Evolutionary conservation across 1,284 basidiomycete species (phyloP).

Genomic region (Apiotrichum gamsii): DNA sequence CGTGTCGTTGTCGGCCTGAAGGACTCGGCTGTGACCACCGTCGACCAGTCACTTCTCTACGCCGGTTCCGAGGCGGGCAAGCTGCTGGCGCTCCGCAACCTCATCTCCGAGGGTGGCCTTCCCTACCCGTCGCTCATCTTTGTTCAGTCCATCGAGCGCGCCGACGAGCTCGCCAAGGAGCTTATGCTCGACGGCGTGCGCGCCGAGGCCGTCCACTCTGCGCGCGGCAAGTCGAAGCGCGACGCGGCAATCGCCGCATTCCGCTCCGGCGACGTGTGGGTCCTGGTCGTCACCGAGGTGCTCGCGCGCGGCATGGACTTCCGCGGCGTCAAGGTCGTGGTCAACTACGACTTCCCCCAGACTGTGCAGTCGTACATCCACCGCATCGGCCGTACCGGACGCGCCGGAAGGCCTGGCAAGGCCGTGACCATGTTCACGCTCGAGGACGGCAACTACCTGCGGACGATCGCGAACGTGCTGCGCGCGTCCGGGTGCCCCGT

Average conservation of each 20-base stretch:
- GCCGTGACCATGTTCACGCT: constrained; percentile 95
- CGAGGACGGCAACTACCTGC: constrained; percentile 84
- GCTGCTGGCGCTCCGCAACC: constrained; percentile 70
- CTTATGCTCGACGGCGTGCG: constrained; percentile 77
- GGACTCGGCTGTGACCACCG: constrained; percentile 73
- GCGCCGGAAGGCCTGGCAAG: constrained; percentile 82
- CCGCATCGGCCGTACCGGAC: constrained; percentile 89
- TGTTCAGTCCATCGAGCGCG: constrained; percentile 85
- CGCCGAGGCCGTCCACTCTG: constrained; percentile 87
- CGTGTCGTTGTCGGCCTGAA: constrained; percentile 90
- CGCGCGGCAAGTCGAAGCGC: constrained; percentile 76
- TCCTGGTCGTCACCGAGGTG: constrained; percentile 87
- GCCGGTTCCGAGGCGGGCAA: constrained; percentile 91
- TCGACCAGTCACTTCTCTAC: constrained; percentile 80
- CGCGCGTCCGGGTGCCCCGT: constrained; percentile 80
- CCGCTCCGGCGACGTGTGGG: constrained; percentile 81
- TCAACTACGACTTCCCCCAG: constrained; percentile 95
- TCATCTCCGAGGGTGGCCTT: constrained; percentile 69
- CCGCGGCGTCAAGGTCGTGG: constrained; percentile 85
- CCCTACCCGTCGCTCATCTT: constrained; percentile 91
- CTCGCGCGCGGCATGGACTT: constrained; percentile 98
- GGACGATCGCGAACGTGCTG: constrained; percentile 94
- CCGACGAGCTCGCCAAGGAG: constrained; percentile 81
- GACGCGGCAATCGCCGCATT: constrained; percentile 80
- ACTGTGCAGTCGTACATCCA: constrained; percentile 93